These are phyloP conservation scores for Nemania sp. DNA, from an alignment of 2,329 filamentous ascomycete species.

Conservation along the genomic window DNA sequence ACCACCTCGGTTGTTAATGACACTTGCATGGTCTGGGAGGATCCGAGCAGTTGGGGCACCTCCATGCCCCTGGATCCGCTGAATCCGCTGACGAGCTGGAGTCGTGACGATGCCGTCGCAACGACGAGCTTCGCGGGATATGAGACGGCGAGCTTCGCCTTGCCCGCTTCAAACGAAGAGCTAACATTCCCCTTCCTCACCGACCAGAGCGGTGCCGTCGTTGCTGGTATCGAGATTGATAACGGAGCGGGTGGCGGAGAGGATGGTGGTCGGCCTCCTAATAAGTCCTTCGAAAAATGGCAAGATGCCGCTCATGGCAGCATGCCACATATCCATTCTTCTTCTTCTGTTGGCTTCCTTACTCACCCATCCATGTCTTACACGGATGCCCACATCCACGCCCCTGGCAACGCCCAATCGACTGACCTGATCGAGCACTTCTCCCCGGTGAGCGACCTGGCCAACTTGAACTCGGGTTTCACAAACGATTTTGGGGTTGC, in stretches of 20 bases:
- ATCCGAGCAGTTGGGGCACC: constrained; percentile 12
- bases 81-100: constrained; percentile 6
- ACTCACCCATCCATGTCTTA: constrained; percentile 19
- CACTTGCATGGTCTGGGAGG: constrained; percentile 5
- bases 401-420: constrained; percentile 6
- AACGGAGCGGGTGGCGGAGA: background rate
- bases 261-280: background rate
- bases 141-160: constrained; percentile 2
- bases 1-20: background rate
- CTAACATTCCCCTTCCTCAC: constrained; percentile 7
- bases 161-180: constrained; percentile 6
- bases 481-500: constrained; percentile 16
- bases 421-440: constrained; percentile 12
- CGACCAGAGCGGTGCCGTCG: background rate
- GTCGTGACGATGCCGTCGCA: constrained; percentile 10
- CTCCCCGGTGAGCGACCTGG: constrained; percentile 8
- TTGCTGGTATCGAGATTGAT: constrained; percentile 3
- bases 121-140: constrained; percentile 10
- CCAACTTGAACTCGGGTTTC: constrained; percentile 19
- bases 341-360: constrained; percentile 8
- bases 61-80: constrained; percentile 1
- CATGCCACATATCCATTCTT: constrained; percentile 2
- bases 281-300: constrained; percentile 17
- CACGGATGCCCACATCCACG: constrained; percentile 17
- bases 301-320: constrained; percentile 2